Conservation (phyloP, 2,329 filamentous ascomycete species). For the Penicillium brasilianum region DNA sequence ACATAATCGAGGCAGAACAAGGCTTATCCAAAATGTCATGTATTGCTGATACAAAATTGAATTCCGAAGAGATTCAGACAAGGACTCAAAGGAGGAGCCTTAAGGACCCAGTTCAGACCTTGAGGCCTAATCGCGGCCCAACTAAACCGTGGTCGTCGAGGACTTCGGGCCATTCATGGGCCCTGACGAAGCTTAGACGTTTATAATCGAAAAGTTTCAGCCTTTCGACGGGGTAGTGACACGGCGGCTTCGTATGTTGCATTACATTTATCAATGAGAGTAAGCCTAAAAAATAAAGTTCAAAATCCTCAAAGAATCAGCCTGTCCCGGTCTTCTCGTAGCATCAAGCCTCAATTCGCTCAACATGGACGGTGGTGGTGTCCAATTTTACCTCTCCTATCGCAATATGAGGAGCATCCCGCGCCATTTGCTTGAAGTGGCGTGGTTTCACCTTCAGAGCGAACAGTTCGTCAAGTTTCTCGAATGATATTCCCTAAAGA, state of each 20-base stretch:
- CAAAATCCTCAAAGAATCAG: background rate
- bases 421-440: background rate
- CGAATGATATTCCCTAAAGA: background rate
- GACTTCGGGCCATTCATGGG: too few relatives aligned
- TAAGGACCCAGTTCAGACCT: too few relatives aligned
- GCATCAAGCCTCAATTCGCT: background rate
- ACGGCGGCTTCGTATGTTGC: background rate
- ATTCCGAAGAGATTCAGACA: too few relatives aligned
- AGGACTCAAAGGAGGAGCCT: too few relatives aligned
- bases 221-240: background rate
- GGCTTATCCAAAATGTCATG: too few relatives aligned
- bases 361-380: background rate
- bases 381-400: background rate
- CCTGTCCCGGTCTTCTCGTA: background rate
- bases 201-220: too few relatives aligned
- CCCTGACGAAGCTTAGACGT: too few relatives aligned
- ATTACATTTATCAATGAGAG: background rate
- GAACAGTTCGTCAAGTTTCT: background rate
- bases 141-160: too few relatives aligned
- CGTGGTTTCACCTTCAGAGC: background rate
- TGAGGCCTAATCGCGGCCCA: too few relatives aligned
- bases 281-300: background rate
- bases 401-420: background rate
- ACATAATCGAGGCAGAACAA: too few relatives aligned
- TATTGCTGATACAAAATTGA: too few relatives aligned